A percentile compares a stretch with the other conserved stretches of the same genome.
These are phyloP conservation scores for Pseudopyricularia javanii DNA, from an alignment of 2,329 filamentous ascomycete genomes.

Conservation along the genomic window DNA sequence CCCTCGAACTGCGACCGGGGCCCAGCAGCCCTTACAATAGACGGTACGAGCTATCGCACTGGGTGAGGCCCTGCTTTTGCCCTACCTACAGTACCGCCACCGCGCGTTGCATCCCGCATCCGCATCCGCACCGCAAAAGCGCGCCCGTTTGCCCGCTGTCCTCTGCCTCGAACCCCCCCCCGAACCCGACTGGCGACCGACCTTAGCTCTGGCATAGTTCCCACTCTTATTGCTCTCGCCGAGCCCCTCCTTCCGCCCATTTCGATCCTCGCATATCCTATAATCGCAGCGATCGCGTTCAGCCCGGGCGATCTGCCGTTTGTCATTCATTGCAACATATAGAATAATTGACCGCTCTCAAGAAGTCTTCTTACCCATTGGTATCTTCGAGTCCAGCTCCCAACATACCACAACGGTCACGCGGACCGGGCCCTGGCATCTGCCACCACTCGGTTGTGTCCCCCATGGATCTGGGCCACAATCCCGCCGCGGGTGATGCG, in stretches of 20 bases:
- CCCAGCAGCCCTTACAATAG: neutral
- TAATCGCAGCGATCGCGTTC: neutral
- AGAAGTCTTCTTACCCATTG: neutral
- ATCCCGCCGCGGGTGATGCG: neutral
- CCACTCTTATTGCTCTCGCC: neutral
- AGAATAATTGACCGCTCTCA: neutral
- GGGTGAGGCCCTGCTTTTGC: neutral
- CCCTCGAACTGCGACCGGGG: neutral
- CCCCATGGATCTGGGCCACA: conserved; percentile 1
- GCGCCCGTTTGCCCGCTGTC: neutral
- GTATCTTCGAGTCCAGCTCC: neutral
- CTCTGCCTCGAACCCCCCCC: neutral
- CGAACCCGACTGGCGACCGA: neutral
- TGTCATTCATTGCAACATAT: neutral
- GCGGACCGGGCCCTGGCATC: neutral
- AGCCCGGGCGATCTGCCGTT: neutral
- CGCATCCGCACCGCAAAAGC: neutral
- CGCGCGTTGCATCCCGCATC: too few species aligned
- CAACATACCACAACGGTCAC: neutral
- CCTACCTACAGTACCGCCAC: neutral
- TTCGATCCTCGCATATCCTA: neutral
- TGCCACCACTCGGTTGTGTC: neutral
- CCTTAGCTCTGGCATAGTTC: neutral
- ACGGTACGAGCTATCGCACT: neutral
- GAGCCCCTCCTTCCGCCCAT: conserved; percentile 1